Conservation (phyloP, 208 protist genomes). For the Trypanosoma theileri region DNA sequence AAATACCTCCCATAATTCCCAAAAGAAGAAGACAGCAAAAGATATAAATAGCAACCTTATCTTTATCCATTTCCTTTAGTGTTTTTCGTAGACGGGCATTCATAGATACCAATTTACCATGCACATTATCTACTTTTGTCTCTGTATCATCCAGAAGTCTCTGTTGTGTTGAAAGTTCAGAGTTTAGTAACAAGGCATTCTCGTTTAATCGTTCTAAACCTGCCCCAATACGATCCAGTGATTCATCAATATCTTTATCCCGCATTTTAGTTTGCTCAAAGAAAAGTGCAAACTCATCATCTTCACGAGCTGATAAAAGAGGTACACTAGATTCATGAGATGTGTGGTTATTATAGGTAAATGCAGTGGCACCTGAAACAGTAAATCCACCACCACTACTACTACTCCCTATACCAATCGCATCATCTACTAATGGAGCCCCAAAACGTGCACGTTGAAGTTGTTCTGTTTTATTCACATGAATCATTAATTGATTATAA, state of each 20-base stretch:
- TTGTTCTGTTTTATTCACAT: conserved; percentile 37
- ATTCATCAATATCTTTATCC: conserved; percentile 60
- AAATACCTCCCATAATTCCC: conserved; percentile 34
- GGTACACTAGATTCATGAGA: conserved; percentile 7
- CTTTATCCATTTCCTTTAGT: conserved; percentile 52
- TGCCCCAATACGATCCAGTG: conserved; percentile 60
- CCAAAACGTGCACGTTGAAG: conserved; percentile 26
- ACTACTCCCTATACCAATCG: not conserved
- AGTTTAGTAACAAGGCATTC: conserved; percentile 60
- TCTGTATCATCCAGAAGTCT: conserved; percentile 44
- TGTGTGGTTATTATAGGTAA: not conserved
- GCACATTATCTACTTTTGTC: conserved; percentile 40
- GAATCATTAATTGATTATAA: conserved; percentile 31
- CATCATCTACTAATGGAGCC: conserved; percentile 4
- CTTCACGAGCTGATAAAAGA: conserved; percentile 28
- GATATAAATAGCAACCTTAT: conserved; percentile 36
- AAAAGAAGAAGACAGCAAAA: conserved; percentile 39
- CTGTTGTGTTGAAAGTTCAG: conserved; percentile 62
- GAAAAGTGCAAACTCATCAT: conserved; percentile 59
- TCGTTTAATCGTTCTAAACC: conserved; percentile 60
- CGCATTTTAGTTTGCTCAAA: conserved; percentile 51
- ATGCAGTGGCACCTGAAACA: not conserved
- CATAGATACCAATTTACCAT: conserved; percentile 40
- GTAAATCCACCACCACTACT: not conserved
- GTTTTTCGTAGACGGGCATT: conserved; percentile 56